A percentile compares a stretch with the other conserved stretches of the same genome.
Conservation (phyloP, 495 filamentous ascomycete genomes). For the Aspergillus saccharolyticus region DNA sequence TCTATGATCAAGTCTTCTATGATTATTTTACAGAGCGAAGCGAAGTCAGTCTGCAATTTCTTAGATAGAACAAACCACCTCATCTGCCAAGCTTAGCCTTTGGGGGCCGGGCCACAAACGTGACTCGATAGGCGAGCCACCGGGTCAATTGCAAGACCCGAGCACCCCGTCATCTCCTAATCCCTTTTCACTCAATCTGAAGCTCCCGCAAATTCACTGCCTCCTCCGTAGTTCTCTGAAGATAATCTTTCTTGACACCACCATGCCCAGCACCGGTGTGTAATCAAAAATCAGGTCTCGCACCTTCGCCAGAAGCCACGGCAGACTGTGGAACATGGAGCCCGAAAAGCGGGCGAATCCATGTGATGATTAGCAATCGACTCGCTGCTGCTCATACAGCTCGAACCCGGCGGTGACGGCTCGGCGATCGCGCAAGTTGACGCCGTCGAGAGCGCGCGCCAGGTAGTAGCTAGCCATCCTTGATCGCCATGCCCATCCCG, state of each 20-base stretch:
- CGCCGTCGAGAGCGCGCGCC: conserved; percentile 15
- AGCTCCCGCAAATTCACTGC: conserved; percentile 17
- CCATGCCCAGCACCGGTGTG: conserved; percentile 13
- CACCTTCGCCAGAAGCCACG: conserved; percentile 15
- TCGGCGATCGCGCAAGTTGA: conserved; percentile 14
- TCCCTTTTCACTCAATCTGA: conserved; percentile 6
- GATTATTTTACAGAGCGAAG: no score
- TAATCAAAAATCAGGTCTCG: conserved; percentile 20
- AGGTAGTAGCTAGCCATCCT: conserved; percentile 22
- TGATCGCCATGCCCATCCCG: conserved; percentile 24
- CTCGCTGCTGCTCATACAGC: conserved; percentile 15
- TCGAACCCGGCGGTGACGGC: conserved; percentile 16
- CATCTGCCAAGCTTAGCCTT: no score
- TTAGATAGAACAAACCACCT: no score
- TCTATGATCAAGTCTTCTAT: no score
- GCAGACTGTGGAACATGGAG: conserved; percentile 17
- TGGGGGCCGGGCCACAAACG: no score
- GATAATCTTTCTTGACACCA: conserved; percentile 12
- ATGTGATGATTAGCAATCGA: conserved; percentile 23
- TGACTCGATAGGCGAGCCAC: no score
- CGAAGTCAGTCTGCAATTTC: no score
- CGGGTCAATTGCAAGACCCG: no score
- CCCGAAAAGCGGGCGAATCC: conserved; percentile 17
- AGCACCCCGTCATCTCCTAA: no score
- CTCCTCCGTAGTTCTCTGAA: conserved; percentile 15